Percentiles rank a stretch among this genome's conserved stretches.
Conservation (phyloP, 2,329 filamentous ascomycete genomes). For the Epichloe uncinata region DNA sequence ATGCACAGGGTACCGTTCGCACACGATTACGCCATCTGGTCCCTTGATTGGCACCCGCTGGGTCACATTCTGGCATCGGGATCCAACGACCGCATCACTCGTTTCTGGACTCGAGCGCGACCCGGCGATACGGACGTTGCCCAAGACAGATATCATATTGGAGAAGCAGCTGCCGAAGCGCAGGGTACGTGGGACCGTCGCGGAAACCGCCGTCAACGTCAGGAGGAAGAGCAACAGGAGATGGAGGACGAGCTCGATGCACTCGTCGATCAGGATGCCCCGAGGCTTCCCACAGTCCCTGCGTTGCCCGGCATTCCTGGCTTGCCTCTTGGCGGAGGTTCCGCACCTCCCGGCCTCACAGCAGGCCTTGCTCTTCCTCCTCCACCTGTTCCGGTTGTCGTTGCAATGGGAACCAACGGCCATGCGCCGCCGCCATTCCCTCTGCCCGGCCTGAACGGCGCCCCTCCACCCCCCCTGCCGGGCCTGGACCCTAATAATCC, state of each 20-base stretch:
- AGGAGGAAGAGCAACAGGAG: constrained; percentile 90
- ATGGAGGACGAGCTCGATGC: constrained; percentile 87
- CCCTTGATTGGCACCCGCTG: constrained; percentile 91
- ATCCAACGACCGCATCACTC: constrained; percentile 90
- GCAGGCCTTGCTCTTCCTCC: constrained; percentile 26
- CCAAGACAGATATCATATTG: constrained; percentile 91
- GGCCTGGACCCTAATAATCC: constrained; percentile 47
- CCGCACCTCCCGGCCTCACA: constrained; percentile 26
- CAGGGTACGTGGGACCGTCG: constrained; percentile 88
- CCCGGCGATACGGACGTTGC: constrained; percentile 77
- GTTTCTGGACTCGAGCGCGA: constrained; percentile 87
- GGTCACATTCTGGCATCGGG: constrained; percentile 92
- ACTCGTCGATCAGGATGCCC: constrained; percentile 75
- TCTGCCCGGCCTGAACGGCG: constrained; percentile 34
- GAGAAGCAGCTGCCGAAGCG: constrained; percentile 82
- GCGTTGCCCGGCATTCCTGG: constrained; percentile 48
- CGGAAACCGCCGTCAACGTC: constrained; percentile 61
- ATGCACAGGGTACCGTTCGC: constrained; percentile 78
- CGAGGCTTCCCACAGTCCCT: constrained; percentile 34
- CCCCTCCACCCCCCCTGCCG: constrained; percentile 35
- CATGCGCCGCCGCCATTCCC: constrained; percentile 41
- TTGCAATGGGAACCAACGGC: constrained; percentile 26
- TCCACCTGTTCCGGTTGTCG: constrained; percentile 38
- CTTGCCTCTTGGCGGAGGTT: constrained; percentile 29
- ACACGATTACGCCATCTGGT: constrained; percentile 94